A percentile compares a stretch with the other conserved stretches of the same genome.
Evolutionary conservation across 768 basidiomycete genomes (phyloP).

Genomic region (Mycena haematopus): DNA sequence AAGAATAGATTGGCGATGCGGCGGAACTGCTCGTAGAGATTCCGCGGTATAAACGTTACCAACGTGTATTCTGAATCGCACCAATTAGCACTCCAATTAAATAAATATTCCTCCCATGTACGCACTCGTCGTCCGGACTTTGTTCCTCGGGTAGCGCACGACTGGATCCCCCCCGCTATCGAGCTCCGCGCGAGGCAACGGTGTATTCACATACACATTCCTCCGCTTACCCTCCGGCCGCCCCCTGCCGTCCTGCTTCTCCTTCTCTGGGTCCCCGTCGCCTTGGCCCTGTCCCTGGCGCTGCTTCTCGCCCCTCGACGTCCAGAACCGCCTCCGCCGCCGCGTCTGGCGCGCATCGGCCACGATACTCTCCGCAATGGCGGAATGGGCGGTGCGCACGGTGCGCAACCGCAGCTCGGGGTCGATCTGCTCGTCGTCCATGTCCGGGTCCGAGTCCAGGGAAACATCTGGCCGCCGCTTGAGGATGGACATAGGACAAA

Average conservation of each 20-base stretch:
- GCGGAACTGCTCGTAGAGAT: conserved; percentile 93
- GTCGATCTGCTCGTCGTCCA: conserved; percentile 77
- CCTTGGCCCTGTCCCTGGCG: not conserved
- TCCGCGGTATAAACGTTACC: conserved; percentile 91
- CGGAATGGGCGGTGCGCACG: conserved; percentile 91
- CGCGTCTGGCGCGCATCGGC: conserved; percentile 74
- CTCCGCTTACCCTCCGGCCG: conserved; percentile 46
- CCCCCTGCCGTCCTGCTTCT: not conserved
- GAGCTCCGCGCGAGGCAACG: conserved; percentile 67
- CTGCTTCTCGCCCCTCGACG: conserved; percentile 40
- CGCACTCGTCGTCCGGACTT: conserved; percentile 93
- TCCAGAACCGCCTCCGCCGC: conserved; percentile 67
- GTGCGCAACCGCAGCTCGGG: conserved; percentile 87
- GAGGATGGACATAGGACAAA: conserved; percentile 19
- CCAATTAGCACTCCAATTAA: conserved; percentile 3
- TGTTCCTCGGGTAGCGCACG: conserved; percentile 85
- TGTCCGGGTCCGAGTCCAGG: conserved; percentile 51
- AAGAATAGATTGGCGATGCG: conserved; percentile 95
- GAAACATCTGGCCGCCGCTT: conserved; percentile 32
- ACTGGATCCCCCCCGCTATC: conserved; percentile 78
- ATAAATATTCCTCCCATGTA: conserved; percentile 28
- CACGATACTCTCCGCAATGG: conserved; percentile 85
- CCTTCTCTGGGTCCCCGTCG: conserved; percentile 2
- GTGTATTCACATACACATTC: conserved; percentile 83
- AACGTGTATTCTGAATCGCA: conserved; percentile 79